phyloP scores from a whole-genome alignment of 2,329 filamentous ascomycete species.

The Hypoxylon sp. region DNA sequence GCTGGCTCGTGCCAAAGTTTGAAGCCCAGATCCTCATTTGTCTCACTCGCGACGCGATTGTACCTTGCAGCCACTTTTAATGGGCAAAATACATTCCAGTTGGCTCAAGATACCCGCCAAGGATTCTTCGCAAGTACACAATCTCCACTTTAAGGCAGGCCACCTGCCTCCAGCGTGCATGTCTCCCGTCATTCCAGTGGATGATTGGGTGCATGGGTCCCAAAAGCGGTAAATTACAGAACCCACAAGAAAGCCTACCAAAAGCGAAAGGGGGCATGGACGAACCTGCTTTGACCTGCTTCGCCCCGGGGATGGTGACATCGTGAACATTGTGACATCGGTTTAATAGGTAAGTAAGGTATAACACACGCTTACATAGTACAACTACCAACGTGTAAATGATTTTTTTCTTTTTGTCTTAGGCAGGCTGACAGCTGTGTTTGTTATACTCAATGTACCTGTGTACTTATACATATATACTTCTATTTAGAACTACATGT shows the following conservation, averaged over 20 bases:
- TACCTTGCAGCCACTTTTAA: conserved; percentile 19
- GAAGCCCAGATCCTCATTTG: conserved; percentile 35
- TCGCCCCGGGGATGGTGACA: conserved; percentile 26
- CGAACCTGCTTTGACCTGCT: conserved; percentile 17
- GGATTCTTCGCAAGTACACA: conserved; percentile 26
- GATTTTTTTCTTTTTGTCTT: background rate
- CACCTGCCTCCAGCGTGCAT: conserved; percentile 30
- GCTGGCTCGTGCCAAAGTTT: conserved; percentile 32
- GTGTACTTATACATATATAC: background rate
- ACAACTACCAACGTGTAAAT: conserved; percentile 18
- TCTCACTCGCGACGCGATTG: conserved; percentile 31
- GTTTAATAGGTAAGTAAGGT: conserved; percentile 12
- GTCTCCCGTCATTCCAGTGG: conserved; percentile 31
- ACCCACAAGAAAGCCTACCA: conserved; percentile 25
- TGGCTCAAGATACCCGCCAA: conserved; percentile 18
- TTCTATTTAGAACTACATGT: background rate
- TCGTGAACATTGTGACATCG: conserved; percentile 13
- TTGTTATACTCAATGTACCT: background rate
- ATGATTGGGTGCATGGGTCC: conserved; percentile 29
- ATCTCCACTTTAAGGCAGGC: conserved; percentile 34
- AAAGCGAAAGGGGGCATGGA: conserved; percentile 29
- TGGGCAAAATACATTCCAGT: conserved; percentile 35
- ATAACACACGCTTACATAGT: conserved; percentile 9
- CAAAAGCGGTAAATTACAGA: conserved; percentile 41
- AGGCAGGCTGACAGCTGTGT: background rate